Conservation (phyloP, 108 stramenopile genomes). For the Conticribra weissflogii region DNA sequence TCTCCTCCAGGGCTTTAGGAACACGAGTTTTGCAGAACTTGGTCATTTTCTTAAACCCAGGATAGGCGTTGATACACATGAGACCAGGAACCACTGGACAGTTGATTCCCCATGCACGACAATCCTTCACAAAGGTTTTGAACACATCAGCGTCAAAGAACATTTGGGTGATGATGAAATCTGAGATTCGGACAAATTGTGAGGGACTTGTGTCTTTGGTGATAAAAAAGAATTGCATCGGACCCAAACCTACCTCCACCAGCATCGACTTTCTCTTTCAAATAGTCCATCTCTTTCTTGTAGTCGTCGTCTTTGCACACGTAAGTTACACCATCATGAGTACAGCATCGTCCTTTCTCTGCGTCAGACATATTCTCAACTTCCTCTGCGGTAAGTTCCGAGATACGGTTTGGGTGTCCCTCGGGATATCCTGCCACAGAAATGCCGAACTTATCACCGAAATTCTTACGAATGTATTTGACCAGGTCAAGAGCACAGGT, state of each 20-base stretch:
- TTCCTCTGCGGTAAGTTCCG: constrained; percentile 70
- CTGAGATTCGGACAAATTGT: constrained; percentile 29
- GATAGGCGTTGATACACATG: constrained; percentile 98
- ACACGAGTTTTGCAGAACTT: constrained; percentile 99
- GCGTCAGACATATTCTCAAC: constrained; percentile 73
- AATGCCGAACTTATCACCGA: constrained; percentile 93
- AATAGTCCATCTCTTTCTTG: constrained; percentile 96
- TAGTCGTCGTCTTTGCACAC: constrained; percentile 96
- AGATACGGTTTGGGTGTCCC: constrained; percentile 96
- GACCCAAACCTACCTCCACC: constrained; percentile 74
- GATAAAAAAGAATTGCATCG: too few species aligned
- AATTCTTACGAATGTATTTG: constrained; percentile 89
- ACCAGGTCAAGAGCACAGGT: constrained; percentile 97
- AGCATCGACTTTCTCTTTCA: constrained; percentile 91
- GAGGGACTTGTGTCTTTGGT: too few species aligned
- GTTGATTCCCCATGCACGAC: constrained; percentile 89
- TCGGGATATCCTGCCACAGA: constrained; percentile 99
- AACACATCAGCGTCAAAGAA: constrained; percentile 97
- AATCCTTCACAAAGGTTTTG: constrained; percentile 90
- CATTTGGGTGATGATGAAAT: constrained; percentile 99
- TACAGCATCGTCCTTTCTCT: constrained; percentile 83
- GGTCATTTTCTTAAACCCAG: constrained; percentile 98
- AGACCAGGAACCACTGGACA: constrained; percentile 97
- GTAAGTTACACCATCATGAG: constrained; percentile 81
- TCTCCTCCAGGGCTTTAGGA: constrained; percentile 72